Evolutionary conservation across 805 yeast genomes (phyloP).

Genomic region (Yarrowia keelungensis): DNA sequence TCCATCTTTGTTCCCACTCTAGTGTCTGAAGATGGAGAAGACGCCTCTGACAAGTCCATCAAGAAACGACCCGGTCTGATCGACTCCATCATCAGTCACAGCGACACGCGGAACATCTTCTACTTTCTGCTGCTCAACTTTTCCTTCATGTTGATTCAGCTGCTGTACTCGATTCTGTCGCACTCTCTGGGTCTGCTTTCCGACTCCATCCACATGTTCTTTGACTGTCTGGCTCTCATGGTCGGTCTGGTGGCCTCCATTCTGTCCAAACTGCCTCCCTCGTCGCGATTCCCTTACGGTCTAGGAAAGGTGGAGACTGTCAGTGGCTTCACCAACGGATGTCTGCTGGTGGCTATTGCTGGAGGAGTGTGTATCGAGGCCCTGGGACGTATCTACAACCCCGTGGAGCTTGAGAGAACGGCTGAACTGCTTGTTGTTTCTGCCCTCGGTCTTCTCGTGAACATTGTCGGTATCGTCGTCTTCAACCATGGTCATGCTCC

Average conservation of each 20-base stretch:
- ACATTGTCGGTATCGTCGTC: slow-evolving; percentile 90
- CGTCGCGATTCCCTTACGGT: slow-evolving; percentile 84
- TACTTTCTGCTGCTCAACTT: slow-evolving; percentile 84
- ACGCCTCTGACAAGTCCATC: slow-evolving; percentile 19
- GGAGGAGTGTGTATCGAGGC: slow-evolving; percentile 89
- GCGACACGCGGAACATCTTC: slow-evolving; percentile 87
- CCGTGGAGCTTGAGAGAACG: slow-evolving; percentile 78
- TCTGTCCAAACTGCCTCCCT: slow-evolving; percentile 64
- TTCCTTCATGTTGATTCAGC: slow-evolving; percentile 92
- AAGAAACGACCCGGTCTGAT: slow-evolving; percentile 40
- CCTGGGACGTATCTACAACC: slow-evolving; percentile 76
- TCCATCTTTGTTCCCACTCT: slow-evolving; percentile 41
- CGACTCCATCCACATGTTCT: slow-evolving; percentile 94
- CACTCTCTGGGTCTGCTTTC: slow-evolving; percentile 89
- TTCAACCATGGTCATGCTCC: slow-evolving; percentile 82
- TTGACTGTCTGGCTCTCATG: slow-evolving; percentile 89
- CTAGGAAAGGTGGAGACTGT: slow-evolving; percentile 83
- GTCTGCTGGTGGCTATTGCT: slow-evolving; percentile 84
- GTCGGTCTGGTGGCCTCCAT: slow-evolving; percentile 88
- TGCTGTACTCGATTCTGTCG: slow-evolving; percentile 89
- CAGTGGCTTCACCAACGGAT: slow-evolving; percentile 95
- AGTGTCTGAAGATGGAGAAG: slow-evolving; percentile 19
- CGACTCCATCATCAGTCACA: slow-evolving; percentile 55
- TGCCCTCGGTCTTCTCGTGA: slow-evolving; percentile 81
- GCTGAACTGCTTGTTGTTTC: slow-evolving; percentile 87